Percentiles rank a stretch among this genome's conserved stretches.
Conservation (phyloP, 2,329 filamentous ascomycete genomes). For the Cucurbitaria berberidis region DNA sequence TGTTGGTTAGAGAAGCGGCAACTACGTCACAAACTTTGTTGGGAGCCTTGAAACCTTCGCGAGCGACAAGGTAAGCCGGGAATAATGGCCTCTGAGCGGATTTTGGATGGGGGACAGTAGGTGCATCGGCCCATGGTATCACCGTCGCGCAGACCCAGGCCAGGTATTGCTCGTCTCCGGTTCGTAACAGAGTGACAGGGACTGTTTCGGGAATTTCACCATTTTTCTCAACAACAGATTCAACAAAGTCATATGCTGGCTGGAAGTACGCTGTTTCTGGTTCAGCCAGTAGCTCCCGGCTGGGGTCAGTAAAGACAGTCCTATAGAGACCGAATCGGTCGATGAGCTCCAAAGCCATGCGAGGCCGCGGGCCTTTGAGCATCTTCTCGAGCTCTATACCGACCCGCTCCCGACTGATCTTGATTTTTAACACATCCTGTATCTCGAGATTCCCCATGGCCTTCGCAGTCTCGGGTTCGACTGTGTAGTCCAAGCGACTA, state of each 20-base stretch:
- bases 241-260: constrained; percentile 68
- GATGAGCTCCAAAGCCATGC: constrained; percentile 68
- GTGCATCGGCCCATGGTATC: constrained; percentile 71
- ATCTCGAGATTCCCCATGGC: constrained; percentile 84
- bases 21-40: constrained; percentile 77
- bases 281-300: constrained; percentile 56
- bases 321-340: constrained; percentile 71
- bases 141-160: constrained; percentile 80
- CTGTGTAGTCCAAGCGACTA: constrained; percentile 78
- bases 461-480: constrained; percentile 70
- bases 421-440: constrained; percentile 75
- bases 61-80: constrained; percentile 67
- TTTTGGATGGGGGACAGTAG: constrained; percentile 57
- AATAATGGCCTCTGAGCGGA: constrained; percentile 36
- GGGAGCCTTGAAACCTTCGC: constrained; percentile 79
- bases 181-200: constrained; percentile 59
- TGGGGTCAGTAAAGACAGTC: constrained; percentile 75
- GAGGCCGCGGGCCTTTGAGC: constrained; percentile 71
- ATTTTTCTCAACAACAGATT: constrained; percentile 21
- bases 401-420: constrained; percentile 91
- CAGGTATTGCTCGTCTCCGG: constrained; percentile 70
- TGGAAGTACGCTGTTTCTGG: constrained; percentile 68
- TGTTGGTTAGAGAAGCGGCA: constrained; percentile 67
- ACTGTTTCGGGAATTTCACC: constrained; percentile 50
- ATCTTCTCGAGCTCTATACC: constrained; percentile 91